Evolutionary conservation across 441 rosid genomes (phyloP).

Genomic region (Populus tomentosa): DNA sequence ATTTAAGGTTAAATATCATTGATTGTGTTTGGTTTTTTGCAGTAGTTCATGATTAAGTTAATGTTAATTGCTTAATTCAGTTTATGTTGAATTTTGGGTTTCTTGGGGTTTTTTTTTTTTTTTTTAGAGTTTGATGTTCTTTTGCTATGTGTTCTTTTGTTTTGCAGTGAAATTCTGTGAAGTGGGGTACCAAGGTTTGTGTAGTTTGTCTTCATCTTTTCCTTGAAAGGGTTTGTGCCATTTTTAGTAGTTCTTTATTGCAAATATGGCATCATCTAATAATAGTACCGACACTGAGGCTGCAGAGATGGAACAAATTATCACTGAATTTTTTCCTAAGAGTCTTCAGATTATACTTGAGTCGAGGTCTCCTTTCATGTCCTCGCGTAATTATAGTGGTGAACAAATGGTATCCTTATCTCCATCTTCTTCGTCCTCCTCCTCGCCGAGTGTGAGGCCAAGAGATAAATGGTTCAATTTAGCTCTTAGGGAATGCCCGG

Average conservation of each 20-base stretch:
- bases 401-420: slow-evolving; percentile 73
- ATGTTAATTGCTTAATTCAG: background rate
- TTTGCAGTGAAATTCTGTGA: slow-evolving; percentile 22
- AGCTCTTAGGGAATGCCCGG: slow-evolving; percentile 86
- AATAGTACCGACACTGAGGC: slow-evolving; percentile 47
- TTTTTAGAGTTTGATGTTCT: background rate
- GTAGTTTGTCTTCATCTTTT: background rate
- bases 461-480: slow-evolving; percentile 93
- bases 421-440: slow-evolving; percentile 68
- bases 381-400: slow-evolving; percentile 71
- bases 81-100: background rate
- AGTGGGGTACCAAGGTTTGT: background rate
- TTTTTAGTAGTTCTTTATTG: background rate
- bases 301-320: slow-evolving; percentile 70
- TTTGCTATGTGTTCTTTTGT: slow-evolving; percentile 1
- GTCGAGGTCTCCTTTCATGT: slow-evolving; percentile 73
- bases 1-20: background rate
- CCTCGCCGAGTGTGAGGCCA: slow-evolving; percentile 48
- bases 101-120: background rate
- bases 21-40: background rate
- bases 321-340: slow-evolving; percentile 87
- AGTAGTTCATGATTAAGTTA: background rate
- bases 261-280: slow-evolving; percentile 53
- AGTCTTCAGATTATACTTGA: slow-evolving; percentile 85
- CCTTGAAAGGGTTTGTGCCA: slow-evolving; percentile 7